Evolutionary conservation across 441 rosid species (phyloP).

Genomic region (Adansonia madagascariensis): DNA sequence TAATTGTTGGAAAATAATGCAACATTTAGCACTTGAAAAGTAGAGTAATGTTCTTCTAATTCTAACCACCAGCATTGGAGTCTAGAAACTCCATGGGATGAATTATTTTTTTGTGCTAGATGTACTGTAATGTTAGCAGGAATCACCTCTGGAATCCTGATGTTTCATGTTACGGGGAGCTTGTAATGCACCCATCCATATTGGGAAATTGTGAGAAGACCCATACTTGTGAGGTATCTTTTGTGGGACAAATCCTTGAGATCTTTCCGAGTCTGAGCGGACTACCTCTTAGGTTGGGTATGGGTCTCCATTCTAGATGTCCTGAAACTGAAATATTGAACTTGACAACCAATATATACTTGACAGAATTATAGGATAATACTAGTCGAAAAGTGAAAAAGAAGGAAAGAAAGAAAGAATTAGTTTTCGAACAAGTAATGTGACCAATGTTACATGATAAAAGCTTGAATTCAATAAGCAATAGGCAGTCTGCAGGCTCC

Average conservation of each 20-base stretch:
- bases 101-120: background rate
- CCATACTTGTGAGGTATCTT: background rate
- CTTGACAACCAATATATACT: background rate
- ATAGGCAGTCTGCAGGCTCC: background rate
- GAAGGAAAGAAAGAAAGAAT: background rate
- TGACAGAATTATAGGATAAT: background rate
- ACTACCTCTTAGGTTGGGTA: background rate
- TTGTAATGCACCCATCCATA: background rate
- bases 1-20: background rate
- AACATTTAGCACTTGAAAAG: background rate
- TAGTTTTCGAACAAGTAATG: background rate
- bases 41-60: background rate
- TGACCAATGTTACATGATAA: background rate
- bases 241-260: background rate
- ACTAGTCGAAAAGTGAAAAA: background rate
- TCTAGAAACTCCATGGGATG: background rate
- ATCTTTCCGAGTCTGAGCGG: background rate
- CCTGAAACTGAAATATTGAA: background rate
- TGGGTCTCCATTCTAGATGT: background rate
- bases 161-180: background rate
- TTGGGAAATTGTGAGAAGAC: background rate
- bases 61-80: background rate
- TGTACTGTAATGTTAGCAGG: background rate
- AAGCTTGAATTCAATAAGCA: background rate
- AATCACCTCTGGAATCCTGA: background rate